Evolutionary conservation across 1,284 basidiomycete species (phyloP).

Genomic region (Cutaneotrichosporon mucoides): DNA sequence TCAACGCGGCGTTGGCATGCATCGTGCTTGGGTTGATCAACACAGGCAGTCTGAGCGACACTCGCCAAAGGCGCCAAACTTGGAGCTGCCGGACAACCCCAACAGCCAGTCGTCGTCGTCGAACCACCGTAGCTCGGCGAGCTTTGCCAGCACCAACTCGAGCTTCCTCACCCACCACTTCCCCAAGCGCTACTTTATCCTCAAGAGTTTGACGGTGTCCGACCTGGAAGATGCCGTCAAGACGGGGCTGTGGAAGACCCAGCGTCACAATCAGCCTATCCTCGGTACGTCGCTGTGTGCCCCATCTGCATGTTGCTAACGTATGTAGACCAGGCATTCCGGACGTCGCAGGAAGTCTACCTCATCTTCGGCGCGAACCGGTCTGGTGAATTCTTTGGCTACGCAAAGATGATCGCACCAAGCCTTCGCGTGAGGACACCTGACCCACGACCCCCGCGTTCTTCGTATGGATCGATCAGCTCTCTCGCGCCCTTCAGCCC

Average conservation of each 20-base stretch:
- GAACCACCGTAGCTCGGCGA: conserved; percentile 53
- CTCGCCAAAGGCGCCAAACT: conserved; percentile 28
- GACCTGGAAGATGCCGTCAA: conserved; percentile 83
- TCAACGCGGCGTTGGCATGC: conserved; percentile 81
- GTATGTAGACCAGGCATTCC: conserved; percentile 72
- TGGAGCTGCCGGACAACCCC: conserved; percentile 27
- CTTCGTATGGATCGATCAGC: conserved; percentile 13
- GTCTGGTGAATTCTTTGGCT: conserved; percentile 74
- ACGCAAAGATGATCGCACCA: conserved; percentile 58
- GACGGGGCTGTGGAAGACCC: conserved; percentile 82
- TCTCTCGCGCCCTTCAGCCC: not conserved
- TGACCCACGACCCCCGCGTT: conserved; percentile 10
- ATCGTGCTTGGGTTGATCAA: conserved; percentile 69
- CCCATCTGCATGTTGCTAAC: not conserved
- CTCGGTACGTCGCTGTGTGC: conserved; percentile 45
- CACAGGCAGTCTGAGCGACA: conserved; percentile 32
- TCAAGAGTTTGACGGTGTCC: conserved; percentile 76
- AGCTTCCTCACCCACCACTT: conserved; percentile 66
- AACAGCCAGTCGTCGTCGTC: conserved; percentile 12
- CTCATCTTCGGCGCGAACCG: conserved; percentile 90
- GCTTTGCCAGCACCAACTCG: conserved; percentile 54
- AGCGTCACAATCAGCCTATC: conserved; percentile 84
- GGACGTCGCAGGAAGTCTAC: conserved; percentile 78
- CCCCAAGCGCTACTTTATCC: conserved; percentile 83
- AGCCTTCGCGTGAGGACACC: conserved; percentile 20